phyloP scores from a whole-genome alignment of 768 basidiomycete species.

The Tulasnella sp. region DNA sequence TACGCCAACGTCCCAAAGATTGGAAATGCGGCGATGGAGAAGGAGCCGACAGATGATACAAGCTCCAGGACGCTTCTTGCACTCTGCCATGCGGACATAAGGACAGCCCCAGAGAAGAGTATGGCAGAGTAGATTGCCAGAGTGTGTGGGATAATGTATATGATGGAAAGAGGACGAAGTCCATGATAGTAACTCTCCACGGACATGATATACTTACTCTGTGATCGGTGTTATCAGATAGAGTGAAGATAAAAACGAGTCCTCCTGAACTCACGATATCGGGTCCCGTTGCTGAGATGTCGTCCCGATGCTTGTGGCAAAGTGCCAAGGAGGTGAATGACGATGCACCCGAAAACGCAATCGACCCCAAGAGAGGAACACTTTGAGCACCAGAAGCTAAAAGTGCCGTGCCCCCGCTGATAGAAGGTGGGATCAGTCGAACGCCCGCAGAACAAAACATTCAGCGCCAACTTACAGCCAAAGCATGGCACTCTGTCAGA shows the following conservation, averaged over 20 bases:
- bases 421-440: background rate
- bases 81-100: background rate
- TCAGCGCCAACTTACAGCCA: slow-evolving; percentile 10
- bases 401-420: background rate
- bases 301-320: background rate
- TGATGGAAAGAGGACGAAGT: slow-evolving; percentile 11
- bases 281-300: background rate
- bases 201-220: slow-evolving; percentile 9
- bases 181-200: slow-evolving; percentile 13
- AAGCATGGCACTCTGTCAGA: background rate
- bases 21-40: too few species aligned
- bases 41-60: too few species aligned
- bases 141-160: slow-evolving; percentile 1
- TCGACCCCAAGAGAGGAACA: background rate
- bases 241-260: background rate
- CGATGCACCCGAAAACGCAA: background rate
- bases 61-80: too few species aligned
- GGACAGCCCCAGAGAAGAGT: background rate
- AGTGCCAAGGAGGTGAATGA: background rate
- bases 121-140: slow-evolving; percentile 5
- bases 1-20: too few species aligned
- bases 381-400: background rate
- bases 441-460: too few species aligned
- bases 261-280: slow-evolving; percentile 4
- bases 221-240: background rate